These are phyloP conservation scores for Tremellales sp. DNA, from an alignment of 1,284 basidiomycete species.

Conservation along the genomic window DNA sequence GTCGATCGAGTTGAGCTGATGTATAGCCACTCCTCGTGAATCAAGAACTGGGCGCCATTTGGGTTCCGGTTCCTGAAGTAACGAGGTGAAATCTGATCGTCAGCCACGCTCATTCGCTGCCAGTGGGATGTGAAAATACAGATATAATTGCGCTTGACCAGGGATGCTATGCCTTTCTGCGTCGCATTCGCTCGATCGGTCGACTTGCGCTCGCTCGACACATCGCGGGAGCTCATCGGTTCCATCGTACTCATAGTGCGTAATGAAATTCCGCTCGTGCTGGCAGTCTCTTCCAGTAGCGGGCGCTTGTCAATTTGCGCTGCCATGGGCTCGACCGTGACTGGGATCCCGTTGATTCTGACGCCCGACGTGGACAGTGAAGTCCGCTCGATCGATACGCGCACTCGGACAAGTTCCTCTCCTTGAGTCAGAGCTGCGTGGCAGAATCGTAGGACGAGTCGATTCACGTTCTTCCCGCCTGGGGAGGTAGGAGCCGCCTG, in stretches of 20 bases:
- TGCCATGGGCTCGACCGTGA: conserved; percentile 56
- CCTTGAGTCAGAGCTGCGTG: conserved; percentile 58
- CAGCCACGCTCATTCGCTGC: conserved; percentile 9
- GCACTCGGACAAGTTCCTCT: conserved; percentile 72
- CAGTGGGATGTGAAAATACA: no score
- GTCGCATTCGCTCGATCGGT: conserved; percentile 59
- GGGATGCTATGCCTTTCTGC: conserved; percentile 72
- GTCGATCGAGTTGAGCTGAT: conserved; percentile 95
- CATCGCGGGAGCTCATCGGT: conserved; percentile 12
- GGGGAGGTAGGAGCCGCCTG: conserved; percentile 46
- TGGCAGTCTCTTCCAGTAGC: conserved; percentile 39
- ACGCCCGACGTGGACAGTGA: conserved; percentile 52
- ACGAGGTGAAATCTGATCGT: conserved; percentile 73
- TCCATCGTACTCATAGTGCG: conserved; percentile 30
- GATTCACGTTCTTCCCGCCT: conserved; percentile 53
- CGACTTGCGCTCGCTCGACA: conserved; percentile 13
- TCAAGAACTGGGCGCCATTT: conserved; percentile 90
- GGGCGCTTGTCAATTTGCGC: conserved; percentile 12
- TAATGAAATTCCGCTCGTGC: conserved; percentile 38
- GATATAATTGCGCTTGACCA: conserved; percentile 91
- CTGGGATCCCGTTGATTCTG: conserved; percentile 76
- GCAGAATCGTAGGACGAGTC: conserved; percentile 63
- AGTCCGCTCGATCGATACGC: conserved; percentile 72
- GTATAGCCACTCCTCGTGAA: conserved; percentile 81
- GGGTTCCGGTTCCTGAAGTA: conserved; percentile 95